These are phyloP conservation scores for Yamadazyma paraphyllophila DNA, from an alignment of 805 yeast species.

Conservation along the genomic window DNA sequence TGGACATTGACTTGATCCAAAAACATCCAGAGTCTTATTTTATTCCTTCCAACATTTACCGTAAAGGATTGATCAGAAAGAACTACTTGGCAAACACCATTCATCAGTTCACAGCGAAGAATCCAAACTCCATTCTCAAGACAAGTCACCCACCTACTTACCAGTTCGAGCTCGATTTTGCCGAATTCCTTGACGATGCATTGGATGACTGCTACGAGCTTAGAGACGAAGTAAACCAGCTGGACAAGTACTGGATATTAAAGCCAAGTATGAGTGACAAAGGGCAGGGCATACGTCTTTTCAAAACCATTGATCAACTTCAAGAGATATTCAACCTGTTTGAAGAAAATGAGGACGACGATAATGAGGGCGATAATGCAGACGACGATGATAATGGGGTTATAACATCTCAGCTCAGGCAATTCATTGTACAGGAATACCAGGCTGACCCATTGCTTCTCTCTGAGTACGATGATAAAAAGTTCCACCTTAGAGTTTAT, in stretches of 20 bases:
- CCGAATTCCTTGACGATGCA: conserved; percentile 92
- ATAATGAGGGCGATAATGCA: conserved; percentile 45
- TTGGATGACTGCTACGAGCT: conserved; percentile 90
- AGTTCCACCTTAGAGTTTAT: conserved; percentile 88
- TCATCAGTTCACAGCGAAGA: conserved; percentile 67
- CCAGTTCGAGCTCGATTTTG: conserved; percentile 87
- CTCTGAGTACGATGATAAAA: conserved; percentile 56
- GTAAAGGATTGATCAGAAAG: conserved; percentile 89
- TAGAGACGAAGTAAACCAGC: conserved; percentile 67
- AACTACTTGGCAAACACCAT: conserved; percentile 85
- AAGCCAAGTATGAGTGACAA: conserved; percentile 97
- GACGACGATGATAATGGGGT: conserved; percentile 50
- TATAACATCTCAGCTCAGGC: conserved; percentile 82
- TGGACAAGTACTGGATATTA: conserved; percentile 74
- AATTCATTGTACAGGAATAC: conserved; percentile 87
- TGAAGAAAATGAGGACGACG: conserved; percentile 69
- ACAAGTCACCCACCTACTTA: conserved; percentile 70
- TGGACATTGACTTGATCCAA: conserved; percentile 68
- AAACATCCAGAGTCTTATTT: conserved; percentile 48
- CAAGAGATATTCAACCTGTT: conserved; percentile 82
- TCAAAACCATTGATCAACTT: conserved; percentile 72
- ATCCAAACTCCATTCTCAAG: conserved; percentile 63
- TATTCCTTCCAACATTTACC: conserved; percentile 76
- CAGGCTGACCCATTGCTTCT: conserved; percentile 65
- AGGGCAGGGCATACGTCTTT: conserved; percentile 91